phyloP scores from a whole-genome alignment of 768 basidiomycete species.

The Termitomyces sp. region DNA sequence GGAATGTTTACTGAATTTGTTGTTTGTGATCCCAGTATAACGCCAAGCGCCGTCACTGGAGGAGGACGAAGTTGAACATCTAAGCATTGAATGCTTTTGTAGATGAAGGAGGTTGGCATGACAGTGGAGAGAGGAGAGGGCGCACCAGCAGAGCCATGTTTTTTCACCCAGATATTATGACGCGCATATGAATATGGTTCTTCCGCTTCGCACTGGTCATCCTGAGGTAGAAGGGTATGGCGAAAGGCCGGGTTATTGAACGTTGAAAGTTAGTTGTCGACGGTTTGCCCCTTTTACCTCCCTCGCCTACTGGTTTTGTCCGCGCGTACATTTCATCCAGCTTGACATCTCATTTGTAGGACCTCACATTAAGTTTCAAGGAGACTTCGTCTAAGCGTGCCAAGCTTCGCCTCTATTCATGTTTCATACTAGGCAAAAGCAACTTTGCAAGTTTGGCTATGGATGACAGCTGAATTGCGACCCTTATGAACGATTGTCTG shows the following conservation, averaged over 20 bases:
- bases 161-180: conserved; percentile 14
- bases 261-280: background rate
- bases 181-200: conserved; percentile 16
- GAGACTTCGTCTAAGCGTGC: background rate
- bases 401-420: too few relatives aligned
- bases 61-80: conserved; percentile 98
- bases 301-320: background rate
- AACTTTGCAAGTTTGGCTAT: too few relatives aligned
- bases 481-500: too few relatives aligned
- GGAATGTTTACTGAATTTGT: conserved; percentile 1
- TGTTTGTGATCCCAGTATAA: conserved; percentile 55
- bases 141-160: conserved; percentile 15
- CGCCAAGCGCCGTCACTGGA: conserved; percentile 98
- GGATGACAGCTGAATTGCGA: too few relatives aligned
- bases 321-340: too few relatives aligned
- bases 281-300: background rate
- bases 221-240: background rate
- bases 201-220: background rate
- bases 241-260: background rate
- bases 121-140: background rate
- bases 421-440: too few relatives aligned
- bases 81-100: conserved; percentile 30
- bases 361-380: background rate
- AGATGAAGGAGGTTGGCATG: background rate
- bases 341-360: background rate